Evolutionary conservation across 139 green algal genomes (phyloP).

Genomic region (Coccomyxa sp.): DNA sequence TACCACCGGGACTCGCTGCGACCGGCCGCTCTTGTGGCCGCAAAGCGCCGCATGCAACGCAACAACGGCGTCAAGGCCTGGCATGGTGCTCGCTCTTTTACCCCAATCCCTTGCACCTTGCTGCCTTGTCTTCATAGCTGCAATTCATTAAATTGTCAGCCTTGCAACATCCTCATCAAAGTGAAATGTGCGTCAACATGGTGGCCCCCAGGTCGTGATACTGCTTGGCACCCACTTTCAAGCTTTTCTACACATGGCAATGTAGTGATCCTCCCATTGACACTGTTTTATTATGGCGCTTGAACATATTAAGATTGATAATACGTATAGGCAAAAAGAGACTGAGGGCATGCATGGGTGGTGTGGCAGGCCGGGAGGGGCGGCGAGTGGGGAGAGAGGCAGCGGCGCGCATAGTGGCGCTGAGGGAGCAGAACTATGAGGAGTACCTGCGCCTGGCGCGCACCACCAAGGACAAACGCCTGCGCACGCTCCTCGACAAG

Average conservation of each 20-base stretch:
- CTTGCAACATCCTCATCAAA: too few species aligned
- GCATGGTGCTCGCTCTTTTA: background rate
- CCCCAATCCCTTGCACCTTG: too few species aligned
- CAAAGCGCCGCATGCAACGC: constrained; percentile 24
- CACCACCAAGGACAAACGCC: constrained; percentile 33
- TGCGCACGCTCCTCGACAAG: constrained; percentile 31
- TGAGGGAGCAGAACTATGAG: constrained; percentile 37
- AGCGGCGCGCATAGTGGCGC: constrained; percentile 25
- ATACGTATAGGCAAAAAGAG: background rate
- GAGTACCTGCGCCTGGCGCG: constrained; percentile 39
- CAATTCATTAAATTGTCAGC: background rate
- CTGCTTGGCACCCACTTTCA: background rate
- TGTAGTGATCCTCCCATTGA: too few species aligned
- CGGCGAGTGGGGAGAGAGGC: constrained; percentile 19
- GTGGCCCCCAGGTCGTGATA: too few species aligned
- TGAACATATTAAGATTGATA: background rate
- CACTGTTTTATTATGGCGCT: too few species aligned
- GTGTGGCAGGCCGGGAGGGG: constrained; percentile 8
- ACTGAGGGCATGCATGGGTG: background rate
- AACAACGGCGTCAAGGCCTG: constrained; percentile 22
- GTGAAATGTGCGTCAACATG: too few species aligned
- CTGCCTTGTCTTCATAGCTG: background rate
- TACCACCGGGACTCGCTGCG: background rate
- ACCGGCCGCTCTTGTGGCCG: background rate
- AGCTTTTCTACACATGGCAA: too few species aligned